phyloP scores from a whole-genome alignment of 31 red algal genomes.

The Asparagopsis taxiformis region DNA sequence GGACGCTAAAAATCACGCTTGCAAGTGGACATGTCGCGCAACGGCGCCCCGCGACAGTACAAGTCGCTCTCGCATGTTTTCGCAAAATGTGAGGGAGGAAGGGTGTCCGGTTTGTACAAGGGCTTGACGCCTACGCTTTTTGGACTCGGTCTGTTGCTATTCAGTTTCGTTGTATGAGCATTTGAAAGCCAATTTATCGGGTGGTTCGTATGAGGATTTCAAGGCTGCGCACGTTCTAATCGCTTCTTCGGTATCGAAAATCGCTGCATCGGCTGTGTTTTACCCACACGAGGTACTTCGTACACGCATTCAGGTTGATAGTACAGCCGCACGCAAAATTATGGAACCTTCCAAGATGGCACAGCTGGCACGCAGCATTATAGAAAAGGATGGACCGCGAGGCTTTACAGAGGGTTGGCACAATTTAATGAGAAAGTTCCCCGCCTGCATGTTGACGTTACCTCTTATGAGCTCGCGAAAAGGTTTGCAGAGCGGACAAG shows the following conservation, averaged over 20 bases:
- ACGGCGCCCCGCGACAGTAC: conserved; percentile 29
- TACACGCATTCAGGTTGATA: conserved; percentile 72
- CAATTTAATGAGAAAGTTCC: conserved; percentile 89
- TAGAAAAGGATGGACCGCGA: conserved; percentile 42
- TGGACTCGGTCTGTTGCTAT: conserved; percentile 77
- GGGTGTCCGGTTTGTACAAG: conserved; percentile 84
- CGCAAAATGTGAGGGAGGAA: conserved; percentile 82
- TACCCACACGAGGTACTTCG: conserved; percentile 92
- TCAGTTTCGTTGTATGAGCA: conserved; percentile 95
- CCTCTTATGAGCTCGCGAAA: conserved; percentile 79
- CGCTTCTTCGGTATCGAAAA: conserved; percentile 73
- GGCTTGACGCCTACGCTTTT: conserved; percentile 80
- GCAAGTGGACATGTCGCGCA: conserved; percentile 54
- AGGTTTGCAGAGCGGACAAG: conserved; percentile 35
- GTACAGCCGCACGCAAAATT: neutral
- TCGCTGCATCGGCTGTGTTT: conserved; percentile 75
- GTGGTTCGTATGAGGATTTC: conserved; percentile 30
- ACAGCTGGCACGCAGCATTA: conserved; percentile 18
- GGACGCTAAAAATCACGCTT: conserved; percentile 92
- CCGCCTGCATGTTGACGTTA: conserved; percentile 87
- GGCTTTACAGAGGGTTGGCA: conserved; percentile 86
- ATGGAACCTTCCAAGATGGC: conserved; percentile 34
- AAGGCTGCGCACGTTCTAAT: conserved; percentile 59
- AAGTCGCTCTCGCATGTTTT: conserved; percentile 55
- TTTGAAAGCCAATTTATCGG: conserved; percentile 48